These are phyloP conservation scores for Immersiella caudata DNA, from an alignment of 495 filamentous ascomycete genomes.

Conservation along the genomic window DNA sequence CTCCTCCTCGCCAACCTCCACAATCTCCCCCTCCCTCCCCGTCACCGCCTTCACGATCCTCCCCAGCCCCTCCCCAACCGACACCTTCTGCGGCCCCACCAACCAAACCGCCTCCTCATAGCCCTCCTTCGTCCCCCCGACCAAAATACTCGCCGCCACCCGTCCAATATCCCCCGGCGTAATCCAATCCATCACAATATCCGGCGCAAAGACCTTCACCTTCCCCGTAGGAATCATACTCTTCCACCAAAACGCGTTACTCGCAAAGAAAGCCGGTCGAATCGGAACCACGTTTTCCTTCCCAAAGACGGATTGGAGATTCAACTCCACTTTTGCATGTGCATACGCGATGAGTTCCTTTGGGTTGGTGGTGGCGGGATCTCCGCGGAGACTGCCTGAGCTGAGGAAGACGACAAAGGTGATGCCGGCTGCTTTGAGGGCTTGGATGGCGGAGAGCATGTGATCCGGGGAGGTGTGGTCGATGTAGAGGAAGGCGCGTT, in stretches of 20 bases:
- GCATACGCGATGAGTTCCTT: constrained; percentile 4
- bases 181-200: constrained; percentile 17
- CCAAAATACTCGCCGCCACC: constrained; percentile 10
- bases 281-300: constrained; percentile 1
- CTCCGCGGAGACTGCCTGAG: not conserved
- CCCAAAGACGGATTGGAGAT: constrained; percentile 10
- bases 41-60: not conserved
- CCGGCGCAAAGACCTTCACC: constrained; percentile 11
- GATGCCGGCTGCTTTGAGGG: constrained; percentile 17
- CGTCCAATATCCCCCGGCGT: constrained; percentile 20
- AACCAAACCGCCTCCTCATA: constrained; percentile 1
- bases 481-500: constrained; percentile 21
- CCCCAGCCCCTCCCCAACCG: not conserved
- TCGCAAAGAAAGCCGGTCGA: constrained; percentile 16
- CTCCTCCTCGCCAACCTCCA: not conserved
- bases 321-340: constrained; percentile 19
- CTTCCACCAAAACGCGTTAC: constrained; percentile 18
- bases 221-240: not conserved
- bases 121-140: not conserved
- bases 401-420: constrained; percentile 21
- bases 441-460: constrained; percentile 15
- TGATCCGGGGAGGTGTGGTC: not conserved
- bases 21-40: constrained; percentile 5
- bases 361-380: not conserved
- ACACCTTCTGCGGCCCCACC: constrained; percentile 14